Percentiles rank a stretch among this genome's conserved stretches.
These are phyloP conservation scores for Delonix regia DNA, from an alignment of 306 rosid species.

Conservation along the genomic window DNA sequence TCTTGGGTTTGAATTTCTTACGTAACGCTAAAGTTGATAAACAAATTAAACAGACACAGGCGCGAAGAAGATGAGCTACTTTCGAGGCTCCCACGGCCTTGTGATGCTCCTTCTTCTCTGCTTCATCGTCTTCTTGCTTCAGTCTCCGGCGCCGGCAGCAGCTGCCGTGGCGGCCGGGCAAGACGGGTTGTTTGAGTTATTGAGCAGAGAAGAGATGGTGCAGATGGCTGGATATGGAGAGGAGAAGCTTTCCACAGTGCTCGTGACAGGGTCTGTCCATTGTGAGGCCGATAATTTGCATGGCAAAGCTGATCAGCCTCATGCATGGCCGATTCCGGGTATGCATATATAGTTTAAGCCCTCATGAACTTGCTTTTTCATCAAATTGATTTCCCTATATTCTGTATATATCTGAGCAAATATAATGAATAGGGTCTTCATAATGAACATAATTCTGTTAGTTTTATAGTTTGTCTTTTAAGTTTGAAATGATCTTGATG, in stretches of 20 bases:
- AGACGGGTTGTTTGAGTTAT: slow-evolving; percentile 40
- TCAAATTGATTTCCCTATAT: neutral
- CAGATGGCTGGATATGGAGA: slow-evolving; percentile 91
- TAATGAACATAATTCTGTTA: too few relatives aligned
- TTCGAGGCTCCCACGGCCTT: slow-evolving; percentile 38
- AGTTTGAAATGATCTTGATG: too few relatives aligned
- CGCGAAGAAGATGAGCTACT: slow-evolving; percentile 50
- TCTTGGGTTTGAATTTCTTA: slow-evolving; percentile 14
- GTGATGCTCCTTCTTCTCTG: slow-evolving; percentile 30
- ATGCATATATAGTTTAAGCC: neutral
- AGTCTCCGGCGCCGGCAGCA: neutral
- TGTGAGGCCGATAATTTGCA: slow-evolving; percentile 55
- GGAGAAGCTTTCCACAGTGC: slow-evolving; percentile 89
- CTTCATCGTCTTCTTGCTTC: slow-evolving; percentile 23
- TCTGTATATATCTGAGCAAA: too few relatives aligned
- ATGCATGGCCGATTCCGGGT: slow-evolving; percentile 87
- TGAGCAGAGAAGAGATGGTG: slow-evolving; percentile 67
- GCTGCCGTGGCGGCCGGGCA: neutral
- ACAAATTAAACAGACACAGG: neutral
- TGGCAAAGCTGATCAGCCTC: slow-evolving; percentile 43
- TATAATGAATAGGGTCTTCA: too few relatives aligned
- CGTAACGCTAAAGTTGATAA: slow-evolving; percentile 36
- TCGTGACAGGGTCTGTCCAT: slow-evolving; percentile 75
- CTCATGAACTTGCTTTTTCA: too few relatives aligned
- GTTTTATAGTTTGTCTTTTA: too few relatives aligned